Conservation (phyloP, 768 basidiomycete species). For the Rhodosporidiobolus sp. region DNA sequence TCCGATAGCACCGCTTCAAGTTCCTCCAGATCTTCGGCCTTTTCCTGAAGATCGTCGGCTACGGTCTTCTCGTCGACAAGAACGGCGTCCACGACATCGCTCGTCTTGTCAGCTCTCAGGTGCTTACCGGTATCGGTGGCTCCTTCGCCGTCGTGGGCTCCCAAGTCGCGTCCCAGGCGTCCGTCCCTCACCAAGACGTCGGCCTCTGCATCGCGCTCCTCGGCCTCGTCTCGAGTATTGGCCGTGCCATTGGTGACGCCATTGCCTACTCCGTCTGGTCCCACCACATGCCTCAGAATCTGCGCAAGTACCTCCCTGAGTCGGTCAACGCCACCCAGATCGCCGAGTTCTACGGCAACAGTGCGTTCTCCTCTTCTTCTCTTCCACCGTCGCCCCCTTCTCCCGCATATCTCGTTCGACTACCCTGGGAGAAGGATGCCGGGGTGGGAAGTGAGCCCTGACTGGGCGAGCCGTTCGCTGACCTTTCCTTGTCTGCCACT, state of each 20-base stretch:
- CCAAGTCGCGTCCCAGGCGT: conserved; percentile 48
- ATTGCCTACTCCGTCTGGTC: conserved; percentile 25
- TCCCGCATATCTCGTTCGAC: no score
- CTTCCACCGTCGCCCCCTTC: no score
- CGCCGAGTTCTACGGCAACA: conserved; percentile 45
- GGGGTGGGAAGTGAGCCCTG: no score
- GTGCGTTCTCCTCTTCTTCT: conserved; percentile 10
- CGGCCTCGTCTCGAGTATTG: neutral
- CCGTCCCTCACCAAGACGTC: conserved; percentile 49
- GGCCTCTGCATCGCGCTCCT: conserved; percentile 41
- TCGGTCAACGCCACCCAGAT: conserved; percentile 44
- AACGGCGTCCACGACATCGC: neutral
- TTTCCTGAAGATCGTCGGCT: conserved; percentile 41
- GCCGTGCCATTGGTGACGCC: conserved; percentile 21
- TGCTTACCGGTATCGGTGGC: conserved; percentile 1
- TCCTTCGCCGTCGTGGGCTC: conserved; percentile 46
- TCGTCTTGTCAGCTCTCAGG: neutral
- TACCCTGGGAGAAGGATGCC: no score
- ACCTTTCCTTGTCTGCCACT: neutral
- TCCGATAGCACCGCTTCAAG: conserved; percentile 46
- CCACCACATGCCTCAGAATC: conserved; percentile 29
- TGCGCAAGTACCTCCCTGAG: conserved; percentile 44
- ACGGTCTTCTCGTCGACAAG: neutral
- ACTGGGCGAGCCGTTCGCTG: no score
- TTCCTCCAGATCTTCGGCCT: conserved; percentile 43